phyloP scores from a whole-genome alignment of 306 rosid genomes.

The Prinsepia uniflora region DNA sequence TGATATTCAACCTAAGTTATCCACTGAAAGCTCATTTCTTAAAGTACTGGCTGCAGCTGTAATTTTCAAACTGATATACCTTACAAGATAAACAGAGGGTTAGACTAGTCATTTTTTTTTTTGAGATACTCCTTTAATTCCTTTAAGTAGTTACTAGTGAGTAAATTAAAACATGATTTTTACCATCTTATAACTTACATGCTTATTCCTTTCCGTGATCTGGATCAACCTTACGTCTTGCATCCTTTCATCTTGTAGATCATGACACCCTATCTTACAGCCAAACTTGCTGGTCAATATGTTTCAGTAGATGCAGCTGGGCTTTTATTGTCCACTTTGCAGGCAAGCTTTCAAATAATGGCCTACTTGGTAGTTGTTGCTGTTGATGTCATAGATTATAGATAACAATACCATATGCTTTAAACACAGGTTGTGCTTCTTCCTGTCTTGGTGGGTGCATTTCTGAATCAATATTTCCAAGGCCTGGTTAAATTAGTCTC shows the following conservation, averaged over 20 bases:
- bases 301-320: slow-evolving; percentile 79
- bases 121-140: background rate
- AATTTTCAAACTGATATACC: background rate
- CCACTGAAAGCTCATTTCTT: background rate
- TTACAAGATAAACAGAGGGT: background rate
- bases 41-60: background rate
- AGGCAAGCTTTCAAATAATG: slow-evolving; percentile 33
- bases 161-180: too few species aligned
- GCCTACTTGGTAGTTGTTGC: slow-evolving; percentile 2
- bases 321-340: slow-evolving; percentile 62
- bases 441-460: slow-evolving; percentile 76
- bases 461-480: slow-evolving; percentile 75
- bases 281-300: slow-evolving; percentile 81
- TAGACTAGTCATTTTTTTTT: background rate
- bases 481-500: slow-evolving; percentile 60
- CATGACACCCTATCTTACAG: slow-evolving; percentile 84
- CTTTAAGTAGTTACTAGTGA: background rate
- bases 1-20: background rate
- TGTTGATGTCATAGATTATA: background rate
- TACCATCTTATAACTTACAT: background rate
- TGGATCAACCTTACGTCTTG: background rate
- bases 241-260: slow-evolving; percentile 43
- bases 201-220: background rate
- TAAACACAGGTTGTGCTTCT: slow-evolving; percentile 71
- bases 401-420: background rate